Evolutionary conservation across 176 grass and related monocot genomes (phyloP), one percentile per base, ranked within the genome.

Genomic region (Tuctoria greenei): DNA sequence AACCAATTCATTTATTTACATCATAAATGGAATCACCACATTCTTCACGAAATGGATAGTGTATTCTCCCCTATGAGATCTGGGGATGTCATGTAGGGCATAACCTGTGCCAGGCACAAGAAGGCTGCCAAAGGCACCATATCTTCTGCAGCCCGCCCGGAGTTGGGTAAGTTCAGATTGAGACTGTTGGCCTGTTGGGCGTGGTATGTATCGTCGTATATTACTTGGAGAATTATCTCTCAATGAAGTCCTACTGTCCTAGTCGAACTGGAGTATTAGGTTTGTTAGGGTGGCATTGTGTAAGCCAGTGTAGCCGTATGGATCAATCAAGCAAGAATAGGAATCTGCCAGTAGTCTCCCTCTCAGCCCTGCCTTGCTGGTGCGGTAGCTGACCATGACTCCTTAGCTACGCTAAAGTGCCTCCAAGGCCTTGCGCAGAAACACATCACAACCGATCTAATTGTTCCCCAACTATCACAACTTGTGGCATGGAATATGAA

Each of bases 101-200:
- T 75, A 46, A 61, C 56, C 72, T 74, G 10, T 61, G 55, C 38
- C 43, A 45, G 39, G 56, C 56, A 27, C 23, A 31, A 23, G 14
- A 28, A 27, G 26, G 16, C 23, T 61, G 38, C 15, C 38, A 59
- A 61, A 61, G 72, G 24, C 2, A 15, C 54, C 10, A 24, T 55
- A 73, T 1, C 38, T 74, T 74, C 8, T 7, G 13, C 9, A 31
- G 41, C 28, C 10, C 40, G 18, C n/a, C 2, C 10, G 31, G 5
- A 61, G 24, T 75, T 49, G 23, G 46, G 43, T 76, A 34, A 75
- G 10, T 75, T 60, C 41, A 47, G 41, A 76, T 63, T 76, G 11
- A 63, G 17, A 36, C 46, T 63, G 42, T n/a, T n/a, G n/a, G n/a
- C n/a, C n/a, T n/a, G n/a, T n/a, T 63, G 41, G 20, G 10, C 38